These are phyloP conservation scores for Elaeagnus macrophylla DNA, from an alignment of 306 rosid genomes.

Conservation along the genomic window DNA sequence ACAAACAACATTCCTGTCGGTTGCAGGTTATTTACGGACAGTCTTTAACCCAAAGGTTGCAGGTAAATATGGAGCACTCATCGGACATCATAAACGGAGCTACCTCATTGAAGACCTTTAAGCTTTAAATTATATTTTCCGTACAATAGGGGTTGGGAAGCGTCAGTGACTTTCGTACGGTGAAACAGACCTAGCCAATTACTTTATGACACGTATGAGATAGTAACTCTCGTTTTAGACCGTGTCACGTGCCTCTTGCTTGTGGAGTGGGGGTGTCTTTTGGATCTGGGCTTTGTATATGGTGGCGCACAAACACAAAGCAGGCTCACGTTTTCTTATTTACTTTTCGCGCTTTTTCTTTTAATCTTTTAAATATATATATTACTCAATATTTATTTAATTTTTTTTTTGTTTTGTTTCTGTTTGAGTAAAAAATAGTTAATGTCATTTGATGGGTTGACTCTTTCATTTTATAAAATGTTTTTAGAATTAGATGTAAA, in stretches of 20 bases:
- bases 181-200: conserved; percentile 4
- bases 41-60: conserved; percentile 10
- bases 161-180: conserved; percentile 23
- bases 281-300: too few relatives aligned
- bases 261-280: neutral
- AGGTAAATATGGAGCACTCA: conserved; percentile 22
- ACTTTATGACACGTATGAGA: conserved; percentile 1
- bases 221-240: neutral
- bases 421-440: too few relatives aligned
- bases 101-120: neutral
- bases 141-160: conserved; percentile 21
- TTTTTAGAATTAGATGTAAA: too few relatives aligned
- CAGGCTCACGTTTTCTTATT: too few relatives aligned
- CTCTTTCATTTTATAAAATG: too few relatives aligned
- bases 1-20: conserved; percentile 45
- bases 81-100: neutral
- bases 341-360: too few relatives aligned
- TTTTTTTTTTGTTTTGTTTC: too few relatives aligned
- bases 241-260: conserved; percentile 33
- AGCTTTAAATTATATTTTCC: conserved; percentile 12
- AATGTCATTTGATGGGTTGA: too few relatives aligned
- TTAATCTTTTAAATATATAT: too few relatives aligned
- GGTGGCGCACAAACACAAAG: too few relatives aligned
- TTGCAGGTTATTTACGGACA: conserved; percentile 42
- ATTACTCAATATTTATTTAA: too few relatives aligned